These are phyloP conservation scores for Zygosaccharomyces sapae DNA, from an alignment of 1,139 yeast genomes.

Conservation along the genomic window DNA sequence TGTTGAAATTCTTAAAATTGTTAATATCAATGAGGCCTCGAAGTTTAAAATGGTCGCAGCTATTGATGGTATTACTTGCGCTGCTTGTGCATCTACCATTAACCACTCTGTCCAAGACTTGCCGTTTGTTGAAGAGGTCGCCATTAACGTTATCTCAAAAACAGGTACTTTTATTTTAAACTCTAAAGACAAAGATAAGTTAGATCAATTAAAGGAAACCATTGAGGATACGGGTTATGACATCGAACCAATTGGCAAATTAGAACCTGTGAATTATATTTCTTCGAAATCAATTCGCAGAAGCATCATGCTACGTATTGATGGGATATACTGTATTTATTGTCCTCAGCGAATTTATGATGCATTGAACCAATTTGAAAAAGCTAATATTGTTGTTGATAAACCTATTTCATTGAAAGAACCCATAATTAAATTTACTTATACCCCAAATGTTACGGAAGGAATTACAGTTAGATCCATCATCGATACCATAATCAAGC, in stretches of 20 bases:
- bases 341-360: slow-evolving; percentile 59
- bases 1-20: slow-evolving; percentile 53
- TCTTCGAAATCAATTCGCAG: slow-evolving; percentile 48
- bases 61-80: slow-evolving; percentile 73
- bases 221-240: slow-evolving; percentile 69
- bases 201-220: slow-evolving; percentile 44
- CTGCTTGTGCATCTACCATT: slow-evolving; percentile 63
- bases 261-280: slow-evolving; percentile 44
- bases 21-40: slow-evolving; percentile 47
- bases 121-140: slow-evolving; percentile 51
- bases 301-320: slow-evolving; percentile 53
- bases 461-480: slow-evolving; percentile 48
- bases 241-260: slow-evolving; percentile 41
- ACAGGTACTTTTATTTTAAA: slow-evolving; percentile 54
- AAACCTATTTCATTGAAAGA: slow-evolving; percentile 52
- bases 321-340: slow-evolving; percentile 67
- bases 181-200: slow-evolving; percentile 32
- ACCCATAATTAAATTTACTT: slow-evolving; percentile 61
- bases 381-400: slow-evolving; percentile 50
- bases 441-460: slow-evolving; percentile 43
- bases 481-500: slow-evolving; percentile 38
- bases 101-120: slow-evolving; percentile 46
- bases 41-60: slow-evolving; percentile 52
- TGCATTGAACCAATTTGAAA: slow-evolving; percentile 51
- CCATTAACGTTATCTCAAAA: slow-evolving; percentile 56